These are phyloP conservation scores for Brassica carinata DNA, from an alignment of 345 rosid species.

Conservation along the genomic window DNA sequence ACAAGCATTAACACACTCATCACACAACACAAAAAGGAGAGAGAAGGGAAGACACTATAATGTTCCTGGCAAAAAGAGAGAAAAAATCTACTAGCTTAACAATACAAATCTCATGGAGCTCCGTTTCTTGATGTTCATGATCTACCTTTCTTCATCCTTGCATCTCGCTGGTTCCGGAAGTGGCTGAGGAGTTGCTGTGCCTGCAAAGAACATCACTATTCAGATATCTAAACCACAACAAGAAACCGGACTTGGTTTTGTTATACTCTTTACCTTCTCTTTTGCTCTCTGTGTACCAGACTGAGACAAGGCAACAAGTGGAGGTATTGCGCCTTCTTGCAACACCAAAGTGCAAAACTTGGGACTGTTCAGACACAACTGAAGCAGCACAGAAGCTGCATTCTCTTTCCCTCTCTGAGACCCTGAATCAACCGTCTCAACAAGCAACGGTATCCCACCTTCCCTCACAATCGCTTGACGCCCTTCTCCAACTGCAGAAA, in stretches of 20 bases:
- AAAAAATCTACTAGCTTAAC: conserved; percentile 4
- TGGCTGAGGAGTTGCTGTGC: conserved; percentile 96
- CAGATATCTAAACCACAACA: conserved; percentile 14
- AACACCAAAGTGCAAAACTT: conserved; percentile 85
- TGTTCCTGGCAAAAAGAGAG: conserved; percentile 22
- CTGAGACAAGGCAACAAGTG: conserved; percentile 90
- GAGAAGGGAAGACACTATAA: conserved; percentile 15
- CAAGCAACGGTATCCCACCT: conserved; percentile 78
- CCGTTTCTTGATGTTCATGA: conserved; percentile 41
- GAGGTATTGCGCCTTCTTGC: conserved; percentile 97
- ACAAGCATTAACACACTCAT: conserved; percentile 29
- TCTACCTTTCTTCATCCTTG: conserved; percentile 58
- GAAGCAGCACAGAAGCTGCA: conserved; percentile 79
- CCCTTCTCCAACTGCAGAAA: conserved; percentile 81
- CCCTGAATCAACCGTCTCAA: conserved; percentile 82
- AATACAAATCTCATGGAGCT: conserved; percentile 25
- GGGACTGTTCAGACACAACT: conserved; percentile 74
- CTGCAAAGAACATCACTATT: conserved; percentile 47
- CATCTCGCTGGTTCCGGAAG: conserved; percentile 87
- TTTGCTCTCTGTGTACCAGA: conserved; percentile 94
- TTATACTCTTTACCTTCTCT: conserved; percentile 73
- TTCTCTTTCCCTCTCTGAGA: conserved; percentile 94
- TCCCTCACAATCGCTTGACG: conserved; percentile 65
- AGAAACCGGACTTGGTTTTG: neutral
- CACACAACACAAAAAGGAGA: neutral